A percentile compares a stretch with the other conserved stretches of the same genome.
Conservation (phyloP, 2,329 filamentous ascomycete genomes). For the Cercospora berteroae region DNA sequence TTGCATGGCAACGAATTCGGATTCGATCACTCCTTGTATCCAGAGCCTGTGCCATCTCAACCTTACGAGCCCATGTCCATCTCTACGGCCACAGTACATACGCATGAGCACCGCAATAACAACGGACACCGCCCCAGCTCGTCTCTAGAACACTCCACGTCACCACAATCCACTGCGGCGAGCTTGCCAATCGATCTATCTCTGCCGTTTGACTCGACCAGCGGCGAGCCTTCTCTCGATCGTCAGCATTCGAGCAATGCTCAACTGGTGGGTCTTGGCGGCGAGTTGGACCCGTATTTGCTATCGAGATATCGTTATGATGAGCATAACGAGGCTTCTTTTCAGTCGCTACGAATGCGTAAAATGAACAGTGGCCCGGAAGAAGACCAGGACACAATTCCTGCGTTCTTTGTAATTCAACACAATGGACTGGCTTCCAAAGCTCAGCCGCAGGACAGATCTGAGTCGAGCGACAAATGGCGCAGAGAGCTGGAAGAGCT, state of each 20-base stretch:
- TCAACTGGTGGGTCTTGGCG: slow-evolving; percentile 37
- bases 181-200: slow-evolving; percentile 25
- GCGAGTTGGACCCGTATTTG: slow-evolving; percentile 37
- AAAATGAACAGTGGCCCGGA: slow-evolving; percentile 32
- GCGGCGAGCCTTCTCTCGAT: slow-evolving; percentile 36
- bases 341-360: slow-evolving; percentile 35
- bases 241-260: slow-evolving; percentile 35
- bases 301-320: slow-evolving; percentile 37
- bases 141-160: slow-evolving; percentile 29
- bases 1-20: slow-evolving; percentile 27
- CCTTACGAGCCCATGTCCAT: slow-evolving; percentile 28
- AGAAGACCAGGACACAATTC: slow-evolving; percentile 28
- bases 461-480: slow-evolving; percentile 29
- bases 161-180: slow-evolving; percentile 26
- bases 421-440: slow-evolving; percentile 38
- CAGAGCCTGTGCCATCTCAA: slow-evolving; percentile 31
- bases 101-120: slow-evolving; percentile 8
- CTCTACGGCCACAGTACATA: slow-evolving; percentile 27
- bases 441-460: slow-evolving; percentile 36
- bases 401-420: slow-evolving; percentile 39
- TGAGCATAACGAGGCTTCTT: slow-evolving; percentile 36
- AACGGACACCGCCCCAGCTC: slow-evolving; percentile 21
- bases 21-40: slow-evolving; percentile 34
- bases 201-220: slow-evolving; percentile 32
- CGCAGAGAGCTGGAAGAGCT: slow-evolving; percentile 36